Percentiles rank a stretch among this genome's conserved stretches.
Evolutionary conservation across 306 rosid species (phyloP).

Genomic region (Malus asiatica): DNA sequence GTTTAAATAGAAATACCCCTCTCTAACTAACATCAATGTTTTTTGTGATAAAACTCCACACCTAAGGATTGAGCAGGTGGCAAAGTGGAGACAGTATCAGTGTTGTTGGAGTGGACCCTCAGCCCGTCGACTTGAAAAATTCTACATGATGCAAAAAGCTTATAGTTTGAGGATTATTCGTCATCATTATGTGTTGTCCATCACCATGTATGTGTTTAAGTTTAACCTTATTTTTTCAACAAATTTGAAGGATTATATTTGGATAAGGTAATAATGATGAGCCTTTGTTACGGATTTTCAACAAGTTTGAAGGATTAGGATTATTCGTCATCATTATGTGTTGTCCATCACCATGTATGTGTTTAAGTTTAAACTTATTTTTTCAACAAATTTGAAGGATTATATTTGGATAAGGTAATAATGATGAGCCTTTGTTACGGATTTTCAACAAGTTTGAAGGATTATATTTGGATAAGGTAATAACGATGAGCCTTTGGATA

Average conservation of each 20-base stretch:
- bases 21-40: too few relatives aligned
- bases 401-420: neutral
- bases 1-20: too few relatives aligned
- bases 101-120: too few relatives aligned
- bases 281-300: neutral
- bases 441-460: neutral
- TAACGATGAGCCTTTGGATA: too few relatives aligned
- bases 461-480: too few relatives aligned
- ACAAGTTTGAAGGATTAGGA: too few relatives aligned
- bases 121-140: too few relatives aligned
- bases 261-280: neutral
- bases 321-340: too few relatives aligned
- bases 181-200: constrained; percentile 1
- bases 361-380: neutral
- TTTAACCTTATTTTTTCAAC: neutral
- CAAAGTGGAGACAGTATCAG: too few relatives aligned
- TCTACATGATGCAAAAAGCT: neutral
- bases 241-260: neutral
- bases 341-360: neutral
- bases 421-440: neutral
- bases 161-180: neutral
- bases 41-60: too few relatives aligned
- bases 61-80: too few relatives aligned
- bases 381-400: neutral
- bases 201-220: constrained; percentile 2